These are phyloP conservation scores for Amanita polypyramis DNA, from an alignment of 768 basidiomycete species.

Conservation along the genomic window DNA sequence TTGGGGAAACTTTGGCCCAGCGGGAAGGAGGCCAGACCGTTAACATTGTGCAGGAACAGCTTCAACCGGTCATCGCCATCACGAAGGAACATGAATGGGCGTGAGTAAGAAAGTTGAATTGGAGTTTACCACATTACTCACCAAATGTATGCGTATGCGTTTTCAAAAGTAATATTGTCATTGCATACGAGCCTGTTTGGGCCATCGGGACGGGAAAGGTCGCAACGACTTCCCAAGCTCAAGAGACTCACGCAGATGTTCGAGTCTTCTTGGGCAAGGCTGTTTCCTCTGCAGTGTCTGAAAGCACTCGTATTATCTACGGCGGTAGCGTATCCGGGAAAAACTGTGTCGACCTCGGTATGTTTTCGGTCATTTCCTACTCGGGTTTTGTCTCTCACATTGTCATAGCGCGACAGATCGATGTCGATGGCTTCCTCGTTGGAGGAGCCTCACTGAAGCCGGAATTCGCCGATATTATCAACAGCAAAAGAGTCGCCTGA, in stretches of 20 bases:
- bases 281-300: conserved; percentile 63
- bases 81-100: conserved; percentile 68
- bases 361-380: conserved; percentile 17
- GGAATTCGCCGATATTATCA: conserved; percentile 90
- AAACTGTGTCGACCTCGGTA: conserved; percentile 84
- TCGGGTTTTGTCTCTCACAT: conserved; percentile 1
- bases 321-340: conserved; percentile 89
- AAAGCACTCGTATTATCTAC: conserved; percentile 80
- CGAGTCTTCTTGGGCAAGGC: conserved; percentile 59
- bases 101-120: conserved; percentile 34
- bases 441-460: conserved; percentile 97
- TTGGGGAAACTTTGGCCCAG: conserved; percentile 88
- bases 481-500: too few species aligned
- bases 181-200: conserved; percentile 98
- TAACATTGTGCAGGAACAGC: conserved; percentile 72
- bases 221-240: conserved; percentile 85
- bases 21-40: conserved; percentile 73
- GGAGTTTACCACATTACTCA: not conserved
- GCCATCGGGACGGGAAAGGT: conserved; percentile 98
- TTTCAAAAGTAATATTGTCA: conserved; percentile 63
- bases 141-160: not conserved
- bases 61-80: conserved; percentile 60
- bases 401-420: conserved; percentile 52
- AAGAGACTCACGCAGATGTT: conserved; percentile 81
- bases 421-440: conserved; percentile 97